Evolutionary conservation across 345 rosid species (phyloP).

Genomic region (Camelina laxa): DNA sequence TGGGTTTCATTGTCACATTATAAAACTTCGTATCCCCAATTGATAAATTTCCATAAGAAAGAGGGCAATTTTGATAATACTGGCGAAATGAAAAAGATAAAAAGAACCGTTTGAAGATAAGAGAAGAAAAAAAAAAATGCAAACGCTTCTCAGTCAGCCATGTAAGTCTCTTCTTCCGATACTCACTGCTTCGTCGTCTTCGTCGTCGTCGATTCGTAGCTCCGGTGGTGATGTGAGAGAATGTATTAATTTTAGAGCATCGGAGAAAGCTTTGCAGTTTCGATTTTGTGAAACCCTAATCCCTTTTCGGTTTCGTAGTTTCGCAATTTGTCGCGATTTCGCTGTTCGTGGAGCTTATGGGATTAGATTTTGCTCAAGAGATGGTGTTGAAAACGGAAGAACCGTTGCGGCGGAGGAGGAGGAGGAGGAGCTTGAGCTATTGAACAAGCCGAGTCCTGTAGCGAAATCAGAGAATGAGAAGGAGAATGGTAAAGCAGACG

Average conservation of each 20-base stretch:
- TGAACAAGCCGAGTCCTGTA: conserved; percentile 64
- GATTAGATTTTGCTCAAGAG: conserved; percentile 48
- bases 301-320: conserved; percentile 36
- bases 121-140: conserved; percentile 56
- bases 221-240: conserved; percentile 16
- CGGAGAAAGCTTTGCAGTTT: conserved; percentile 30
- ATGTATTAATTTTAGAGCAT: conserved; percentile 2
- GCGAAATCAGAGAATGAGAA: conserved; percentile 38
- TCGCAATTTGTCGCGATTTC: conserved; percentile 25
- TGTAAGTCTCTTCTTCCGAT: conserved; percentile 50
- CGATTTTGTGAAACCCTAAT: conserved; percentile 33
- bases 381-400: conserved; percentile 44
- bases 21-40: not conserved
- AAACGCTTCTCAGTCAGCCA: conserved; percentile 51
- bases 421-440: conserved; percentile 72
- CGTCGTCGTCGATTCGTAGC: conserved; percentile 34
- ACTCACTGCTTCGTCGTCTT: conserved; percentile 38
- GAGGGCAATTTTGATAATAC: not conserved
- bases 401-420: conserved; percentile 32
- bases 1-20: conserved; percentile 14
- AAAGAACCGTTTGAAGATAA: conserved; percentile 40
- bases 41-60: not conserved
- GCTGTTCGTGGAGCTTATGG: conserved; percentile 41
- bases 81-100: conserved; percentile 21
- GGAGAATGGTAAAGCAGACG: conserved; percentile 39